phyloP scores from a whole-genome alignment of 352 stramenopile species.

The Phytophthora capsici region DNA sequence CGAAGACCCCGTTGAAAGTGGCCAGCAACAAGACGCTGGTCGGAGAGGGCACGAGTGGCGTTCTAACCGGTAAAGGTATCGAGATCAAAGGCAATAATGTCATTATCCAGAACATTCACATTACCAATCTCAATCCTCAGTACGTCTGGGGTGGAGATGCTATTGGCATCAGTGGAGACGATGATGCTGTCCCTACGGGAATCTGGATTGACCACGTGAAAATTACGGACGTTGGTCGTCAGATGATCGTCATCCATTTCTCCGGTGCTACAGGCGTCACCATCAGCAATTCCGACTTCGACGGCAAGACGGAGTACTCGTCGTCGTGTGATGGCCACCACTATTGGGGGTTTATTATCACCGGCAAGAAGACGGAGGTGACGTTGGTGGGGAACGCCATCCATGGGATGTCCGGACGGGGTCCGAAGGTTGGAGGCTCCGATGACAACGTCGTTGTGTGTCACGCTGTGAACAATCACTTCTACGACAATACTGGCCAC shows the following conservation, averaged over 20 bases:
- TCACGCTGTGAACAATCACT: constrained; percentile 50
- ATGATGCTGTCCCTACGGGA: constrained; percentile 17
- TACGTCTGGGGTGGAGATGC: constrained; percentile 35
- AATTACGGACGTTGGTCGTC: constrained; percentile 35
- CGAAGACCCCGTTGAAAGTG: constrained; percentile 11
- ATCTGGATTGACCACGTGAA: constrained; percentile 59
- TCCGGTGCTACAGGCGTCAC: constrained; percentile 39
- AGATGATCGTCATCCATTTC: constrained; percentile 45
- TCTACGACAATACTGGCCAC: constrained; percentile 37
- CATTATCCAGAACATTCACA: constrained; percentile 56
- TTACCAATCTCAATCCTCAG: constrained; percentile 52
- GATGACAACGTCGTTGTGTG: constrained; percentile 17
- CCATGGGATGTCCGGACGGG: constrained; percentile 40
- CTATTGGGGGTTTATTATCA: constrained; percentile 49
- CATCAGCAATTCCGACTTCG: constrained; percentile 58
- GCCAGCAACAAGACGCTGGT: constrained; percentile 45
- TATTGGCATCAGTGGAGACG: constrained; percentile 20
- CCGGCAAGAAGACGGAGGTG: constrained; percentile 29
- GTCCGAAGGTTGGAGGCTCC: constrained; percentile 30
- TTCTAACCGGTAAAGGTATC: constrained; percentile 7
- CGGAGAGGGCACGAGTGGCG: constrained; percentile 37
- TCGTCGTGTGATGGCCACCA: constrained; percentile 56
- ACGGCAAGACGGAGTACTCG: constrained; percentile 48
- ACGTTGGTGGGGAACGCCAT: constrained; percentile 44
- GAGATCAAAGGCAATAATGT: constrained; percentile 44